Conservation (phyloP, 176 grass and related monocot genomes). For the Bromus sterilis region DNA sequence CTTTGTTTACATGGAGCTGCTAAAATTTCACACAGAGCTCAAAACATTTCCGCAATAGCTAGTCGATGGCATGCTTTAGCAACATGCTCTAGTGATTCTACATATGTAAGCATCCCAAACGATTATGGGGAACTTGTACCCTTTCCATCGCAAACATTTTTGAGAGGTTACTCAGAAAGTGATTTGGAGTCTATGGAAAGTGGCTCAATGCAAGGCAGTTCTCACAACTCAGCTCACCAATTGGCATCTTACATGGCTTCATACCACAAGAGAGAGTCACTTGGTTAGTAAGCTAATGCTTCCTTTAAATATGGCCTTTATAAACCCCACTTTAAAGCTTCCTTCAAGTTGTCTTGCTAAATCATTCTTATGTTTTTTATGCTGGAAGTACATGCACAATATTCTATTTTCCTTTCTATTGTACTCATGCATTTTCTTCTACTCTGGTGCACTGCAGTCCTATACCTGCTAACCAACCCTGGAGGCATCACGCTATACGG, state of each 20-base stretch:
- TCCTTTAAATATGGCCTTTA: background rate
- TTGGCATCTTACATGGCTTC: slow-evolving; percentile 65
- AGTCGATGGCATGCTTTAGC: slow-evolving; percentile 83
- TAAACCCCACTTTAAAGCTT: background rate
- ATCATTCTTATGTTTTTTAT: background rate
- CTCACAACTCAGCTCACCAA: slow-evolving; percentile 49
- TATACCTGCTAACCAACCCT: slow-evolving; percentile 73
- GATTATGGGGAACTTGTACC: slow-evolving; percentile 48
- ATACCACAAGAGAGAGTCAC: slow-evolving; percentile 88
- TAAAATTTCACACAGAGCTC: slow-evolving; percentile 95
- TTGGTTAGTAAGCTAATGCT: slow-evolving; percentile 60
- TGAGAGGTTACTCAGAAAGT: slow-evolving; percentile 56
- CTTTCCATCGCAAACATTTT: slow-evolving; percentile 47
- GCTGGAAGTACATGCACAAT: background rate
- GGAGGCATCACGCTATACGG: slow-evolving; percentile 92
- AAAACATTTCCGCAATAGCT: slow-evolving; percentile 72
- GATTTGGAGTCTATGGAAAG: slow-evolving; percentile 82
- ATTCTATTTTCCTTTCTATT: background rate
- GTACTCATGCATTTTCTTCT: background rate
- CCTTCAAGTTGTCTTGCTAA: background rate
- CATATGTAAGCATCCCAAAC: slow-evolving; percentile 26
- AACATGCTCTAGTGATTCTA: slow-evolving; percentile 62
- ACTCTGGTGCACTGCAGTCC: slow-evolving; percentile 23
- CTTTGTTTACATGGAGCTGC: slow-evolving; percentile 73
- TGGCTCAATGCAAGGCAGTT: slow-evolving; percentile 19